Evolutionary conservation across 1,139 yeast species (phyloP), one percentile per base, ranked within the genome.

Genomic region (Spathaspora sp.): DNA sequence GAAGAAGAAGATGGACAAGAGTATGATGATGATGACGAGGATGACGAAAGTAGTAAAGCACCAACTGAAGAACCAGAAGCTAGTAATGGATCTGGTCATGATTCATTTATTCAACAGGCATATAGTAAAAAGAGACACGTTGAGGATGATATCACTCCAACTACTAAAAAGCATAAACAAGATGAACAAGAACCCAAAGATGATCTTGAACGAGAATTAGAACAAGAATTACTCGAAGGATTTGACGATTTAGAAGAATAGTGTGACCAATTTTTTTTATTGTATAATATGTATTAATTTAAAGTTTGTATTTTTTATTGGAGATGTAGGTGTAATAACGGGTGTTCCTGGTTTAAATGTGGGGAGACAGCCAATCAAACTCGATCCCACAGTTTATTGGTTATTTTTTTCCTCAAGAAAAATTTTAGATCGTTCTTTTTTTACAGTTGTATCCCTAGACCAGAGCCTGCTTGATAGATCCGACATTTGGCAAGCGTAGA

Each of bases 161-260:
- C 43, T 10, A 13, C 24, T 27, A 52, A 56, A 43, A 51, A 52
- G 37, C 50, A 51, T 36, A 48, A 48, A 42, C 36, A 41, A 27
- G 43, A 39, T 29, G 31, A 40, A 9, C 43, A 44, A 1, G 53
- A 46, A 10, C 54, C 20, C n/a, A 56, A 51, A 17, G 59, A 57
- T 13, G 69, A 67, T 27, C n/a, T 52, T 73, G 46, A 73, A 20
- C 36, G 41, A 43, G 80, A 72, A 49, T 67, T 75, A 29, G 80
- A 75, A 51, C 67, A 73, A 51, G 80, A 74, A 53, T 61, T 75
- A 40, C 58, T 74, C 39, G 77, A 73, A 50, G 79, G 76, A 7
- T 72, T 75, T 59, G 77, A 73, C 41, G 76, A 72, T 46, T 58
- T 74, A 44, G 76, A 72, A 25, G 68, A 64, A 18, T 49, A 39